Evolutionary conservation across 768 basidiomycete genomes (phyloP).

Genomic region (Asterophora parasitica): DNA sequence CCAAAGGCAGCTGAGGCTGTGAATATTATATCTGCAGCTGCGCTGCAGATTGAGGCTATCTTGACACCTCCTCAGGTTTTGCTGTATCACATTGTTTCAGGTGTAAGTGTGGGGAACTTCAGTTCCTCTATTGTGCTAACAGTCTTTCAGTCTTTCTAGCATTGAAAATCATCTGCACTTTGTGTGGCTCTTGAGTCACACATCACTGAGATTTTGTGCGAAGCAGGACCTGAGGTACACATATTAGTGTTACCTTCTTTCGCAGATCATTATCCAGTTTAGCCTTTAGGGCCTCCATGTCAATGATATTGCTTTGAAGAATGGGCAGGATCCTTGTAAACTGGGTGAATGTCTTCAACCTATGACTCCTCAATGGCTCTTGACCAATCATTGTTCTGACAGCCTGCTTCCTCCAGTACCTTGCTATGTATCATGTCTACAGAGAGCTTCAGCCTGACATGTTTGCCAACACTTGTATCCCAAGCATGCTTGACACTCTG

Average conservation of each 20-base stretch:
- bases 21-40: slow-evolving; percentile 7
- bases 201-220: neutral
- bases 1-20: neutral
- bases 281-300: slow-evolving; percentile 25
- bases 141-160: too few relatives aligned
- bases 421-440: slow-evolving; percentile 10
- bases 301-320: slow-evolving; percentile 22
- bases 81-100: slow-evolving; percentile 7
- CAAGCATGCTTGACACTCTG: slow-evolving; percentile 23
- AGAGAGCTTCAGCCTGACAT: slow-evolving; percentile 25
- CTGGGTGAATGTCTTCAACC: slow-evolving; percentile 27
- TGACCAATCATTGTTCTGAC: too few relatives aligned
- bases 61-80: slow-evolving; percentile 10
- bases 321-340: slow-evolving; percentile 19
- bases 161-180: too few relatives aligned
- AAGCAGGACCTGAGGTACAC: neutral
- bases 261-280: slow-evolving; percentile 8
- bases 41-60: slow-evolving; percentile 12
- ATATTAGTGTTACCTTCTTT: too few relatives aligned
- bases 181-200: neutral
- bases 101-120: slow-evolving; percentile 9
- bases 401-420: slow-evolving; percentile 13
- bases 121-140: neutral
- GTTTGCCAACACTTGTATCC: slow-evolving; percentile 30
- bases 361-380: too few relatives aligned